Conservation (phyloP, 768 basidiomycete species). For the Boletus bicolor region DNA sequence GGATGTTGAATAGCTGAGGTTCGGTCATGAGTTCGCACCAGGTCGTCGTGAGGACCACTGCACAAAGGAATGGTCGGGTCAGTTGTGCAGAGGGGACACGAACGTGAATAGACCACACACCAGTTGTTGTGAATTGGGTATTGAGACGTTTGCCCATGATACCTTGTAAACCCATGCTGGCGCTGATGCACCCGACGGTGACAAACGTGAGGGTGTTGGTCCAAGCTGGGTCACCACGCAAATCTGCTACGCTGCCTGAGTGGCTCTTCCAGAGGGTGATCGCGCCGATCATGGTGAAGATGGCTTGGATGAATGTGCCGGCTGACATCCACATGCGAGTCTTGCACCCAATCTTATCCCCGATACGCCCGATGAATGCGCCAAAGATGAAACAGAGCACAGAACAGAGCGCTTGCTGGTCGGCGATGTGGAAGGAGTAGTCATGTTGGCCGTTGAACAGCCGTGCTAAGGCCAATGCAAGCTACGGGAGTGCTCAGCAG, state of each 20-base stretch:
- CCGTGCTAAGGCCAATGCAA: slow-evolving; percentile 76
- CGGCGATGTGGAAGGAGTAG: slow-evolving; percentile 68
- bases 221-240: slow-evolving; percentile 69
- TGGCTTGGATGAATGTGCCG: slow-evolving; percentile 69
- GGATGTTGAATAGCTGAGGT: slow-evolving; percentile 64
- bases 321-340: slow-evolving; percentile 71
- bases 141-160: slow-evolving; percentile 80
- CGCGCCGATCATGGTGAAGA: slow-evolving; percentile 73
- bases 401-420: slow-evolving; percentile 82
- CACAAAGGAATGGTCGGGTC: neutral
- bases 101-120: slow-evolving; percentile 36
- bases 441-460: slow-evolving; percentile 62
- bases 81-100: neutral
- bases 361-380: slow-evolving; percentile 76
- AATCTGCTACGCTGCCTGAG: slow-evolving; percentile 49
- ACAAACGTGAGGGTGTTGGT: slow-evolving; percentile 62
- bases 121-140: slow-evolving; percentile 75
- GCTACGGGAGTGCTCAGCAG: slow-evolving; percentile 36
- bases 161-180: slow-evolving; percentile 75
- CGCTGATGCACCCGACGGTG: slow-evolving; percentile 75
- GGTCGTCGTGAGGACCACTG: slow-evolving; percentile 81
- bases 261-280: slow-evolving; percentile 70
- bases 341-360: slow-evolving; percentile 74
- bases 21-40: slow-evolving; percentile 89
- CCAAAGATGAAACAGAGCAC: slow-evolving; percentile 74